Evolutionary conservation across 2,329 filamentous ascomycete species (phyloP), one percentile per base, ranked within the genome.

Genomic region (Didymella segeticola): DNA sequence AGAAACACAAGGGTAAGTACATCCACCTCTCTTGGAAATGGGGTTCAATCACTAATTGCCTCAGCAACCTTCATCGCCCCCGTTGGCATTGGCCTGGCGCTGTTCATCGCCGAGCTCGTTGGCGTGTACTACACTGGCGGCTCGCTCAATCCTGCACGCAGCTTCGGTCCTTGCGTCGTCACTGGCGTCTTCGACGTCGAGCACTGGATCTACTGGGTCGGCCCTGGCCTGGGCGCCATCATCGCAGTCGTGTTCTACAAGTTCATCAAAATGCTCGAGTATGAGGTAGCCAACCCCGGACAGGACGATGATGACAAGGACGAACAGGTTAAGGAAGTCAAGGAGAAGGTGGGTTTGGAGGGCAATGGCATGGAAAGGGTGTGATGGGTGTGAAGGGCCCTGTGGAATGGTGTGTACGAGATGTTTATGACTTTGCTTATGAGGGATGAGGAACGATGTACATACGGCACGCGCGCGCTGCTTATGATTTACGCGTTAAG

Each of bases 1-100:
- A 90, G 70, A 90, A 91, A 76, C 88, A 90, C 66, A 85, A 59
- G 75, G 67, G 67, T 70, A 60, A 33, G 56, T 57, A 14, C 2
- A 4, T 5, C 12, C 2, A n/a, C 23, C 15, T 6, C 2, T 20
- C 11, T 33, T 26, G 17, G 14, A 8, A 3, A 23, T 12, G n/a
- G 12, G 12, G 3, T 9, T n/a, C 15, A 20, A 9, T 15, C 25
- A 5, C 47, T 58, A 41, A 60, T 31, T 26, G 14, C 22, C 14
- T 30, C 27, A 65, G 85, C 84, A 3, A 91, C 88, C 0, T 89
- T 83, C 67, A 75, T 90, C 2, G 89, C 88, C 0, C 89, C 89
- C 0, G 76, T 91, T 3, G 88, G 86, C 11, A 90, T 92, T 63
- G 89, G 89, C 1, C 75, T 90, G 7, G 81, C 87, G 0, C 81